Base-by-base conservation (phyloP, 2,329 filamentous ascomycete species). In the Cercospora zeina region DNA sequence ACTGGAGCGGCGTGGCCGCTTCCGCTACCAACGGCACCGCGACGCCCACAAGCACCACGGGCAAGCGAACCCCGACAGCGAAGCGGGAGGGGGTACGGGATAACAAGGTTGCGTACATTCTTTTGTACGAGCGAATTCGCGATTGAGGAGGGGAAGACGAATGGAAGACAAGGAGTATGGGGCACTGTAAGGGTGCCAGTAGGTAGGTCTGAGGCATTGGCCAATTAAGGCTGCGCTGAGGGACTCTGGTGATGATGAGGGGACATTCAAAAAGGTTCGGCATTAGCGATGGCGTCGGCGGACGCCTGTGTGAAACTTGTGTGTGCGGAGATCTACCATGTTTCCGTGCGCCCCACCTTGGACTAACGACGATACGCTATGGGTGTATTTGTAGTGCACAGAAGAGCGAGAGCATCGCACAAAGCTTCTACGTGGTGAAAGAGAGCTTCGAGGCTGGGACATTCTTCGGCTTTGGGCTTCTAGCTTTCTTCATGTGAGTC, bases 61-160 rank as follows among this genome's bases (percentile, higher is more conserved):
- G 78, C 67, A 76, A 78, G 80, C 71, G 78, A 79, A 77, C 77
- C 81, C 78, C 82, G 85, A 85, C 79, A 68, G 78, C 78, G 62
- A 70, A 66, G 59, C 70, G 66, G 54, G 69, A 73, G 37, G 82
- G 82, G 16, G 77, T 90, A 73, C 91, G 91, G 77, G 93, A 97
- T 76, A 96, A 93, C 82, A 96, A 96, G 82, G 93, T 97, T 62
- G 95, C 95, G 3, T 99, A 99, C 78, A 86, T 99, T 68, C 79
- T 99, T 73, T 96, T 99, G 79, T 99, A 99, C 77, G 89, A 97
- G 79, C 42, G 58, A 31, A 63, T 63, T 31, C 57, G 58, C 36
- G 61, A 63, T 57, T 63, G 61, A 63, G 2, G 14, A 33, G 7
- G 42, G 16, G 33, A 33, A 31, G 31, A 6, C 11, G 16, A 30